These are phyloP conservation scores for Venturia nashicola DNA, from an alignment of 2,329 filamentous ascomycete species.

Conservation along the genomic window DNA sequence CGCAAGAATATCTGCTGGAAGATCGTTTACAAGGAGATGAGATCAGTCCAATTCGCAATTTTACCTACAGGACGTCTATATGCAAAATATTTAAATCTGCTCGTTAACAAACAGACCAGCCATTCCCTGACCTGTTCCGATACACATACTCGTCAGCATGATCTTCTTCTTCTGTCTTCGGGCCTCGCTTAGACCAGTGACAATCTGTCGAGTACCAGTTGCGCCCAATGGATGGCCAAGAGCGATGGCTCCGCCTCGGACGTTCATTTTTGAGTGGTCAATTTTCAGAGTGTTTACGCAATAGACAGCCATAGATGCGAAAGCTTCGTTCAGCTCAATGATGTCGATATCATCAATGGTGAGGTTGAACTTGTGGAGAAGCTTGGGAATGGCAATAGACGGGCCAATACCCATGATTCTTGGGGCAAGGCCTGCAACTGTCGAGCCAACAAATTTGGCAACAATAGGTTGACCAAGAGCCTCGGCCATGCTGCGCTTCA, in stretches of 20 bases:
- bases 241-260: slow-evolving; percentile 69
- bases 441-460: slow-evolving; percentile 88
- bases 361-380: slow-evolving; percentile 68
- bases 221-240: slow-evolving; percentile 72
- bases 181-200: slow-evolving; percentile 79
- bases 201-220: slow-evolving; percentile 70
- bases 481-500: slow-evolving; percentile 85
- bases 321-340: slow-evolving; percentile 93
- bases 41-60: not conserved
- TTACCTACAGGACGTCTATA: not conserved
- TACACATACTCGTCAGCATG: slow-evolving; percentile 82
- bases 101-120: slow-evolving; percentile 55
- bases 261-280: slow-evolving; percentile 67
- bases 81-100: slow-evolving; percentile 28
- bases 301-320: slow-evolving; percentile 96
- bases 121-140: slow-evolving; percentile 55
- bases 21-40: too few species aligned
- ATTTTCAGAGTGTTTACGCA: slow-evolving; percentile 57
- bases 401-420: slow-evolving; percentile 95
- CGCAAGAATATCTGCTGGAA: not conserved
- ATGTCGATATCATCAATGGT: slow-evolving; percentile 75
- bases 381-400: slow-evolving; percentile 61
- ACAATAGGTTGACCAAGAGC: slow-evolving; percentile 82
- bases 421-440: slow-evolving; percentile 78
- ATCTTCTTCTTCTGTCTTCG: slow-evolving; percentile 81